Evolutionary conservation across 352 stramenopile species (phyloP), one percentile per base, ranked within the genome.

Genomic region (Pythium apleroticum): DNA sequence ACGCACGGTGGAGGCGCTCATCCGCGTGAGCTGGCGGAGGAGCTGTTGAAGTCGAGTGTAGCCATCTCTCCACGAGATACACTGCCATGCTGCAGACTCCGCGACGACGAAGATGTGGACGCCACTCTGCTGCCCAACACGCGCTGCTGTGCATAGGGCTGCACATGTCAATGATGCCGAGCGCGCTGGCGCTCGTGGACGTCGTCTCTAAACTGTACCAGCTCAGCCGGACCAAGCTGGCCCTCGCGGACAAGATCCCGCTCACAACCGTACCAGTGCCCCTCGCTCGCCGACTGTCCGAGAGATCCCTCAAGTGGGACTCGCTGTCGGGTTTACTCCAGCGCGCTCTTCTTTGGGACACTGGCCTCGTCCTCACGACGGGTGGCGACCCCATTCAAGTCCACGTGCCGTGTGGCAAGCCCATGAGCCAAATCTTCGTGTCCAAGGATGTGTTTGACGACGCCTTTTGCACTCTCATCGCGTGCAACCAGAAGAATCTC

Each of bases 261-360:
- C 12, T 73, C 24, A 31, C 55, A 3, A 35, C 66, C 22, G 15
- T 73, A 25, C 66, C 69, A 3, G 14, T 11, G 3, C n/a, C 17
- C 14, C 45, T 76, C 25, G 11, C 28, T 1, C n/a, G 53, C 6
- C 69, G 60, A 5, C 52, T 76, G 17, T 14, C 24, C 8, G 60
- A 67, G 37, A 28, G 28, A 22, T n/a, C 52, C 11, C 52, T 67
- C 25, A 27, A 20, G 12, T 67, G 55, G 22, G 22, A 22, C n/a
- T 12, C 58, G 5, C 69, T 88, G 6, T 81, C 79, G 1, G 64
- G 72, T 19, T 69, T 71, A 17, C 55, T 87, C 7, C 77, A 89
- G 62, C 77, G 80, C 33, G 80, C 80, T 22, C 45, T 89, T 48
- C 60, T 89, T 33, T 89, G 77, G 77, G 80, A 89, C 50, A 52